Percentiles rank a stretch among this genome's conserved stretches.
These are phyloP conservation scores for Takakia lepidozioides DNA, from an alignment of 225 moss, liverwort and hornwort species.

Conservation along the genomic window DNA sequence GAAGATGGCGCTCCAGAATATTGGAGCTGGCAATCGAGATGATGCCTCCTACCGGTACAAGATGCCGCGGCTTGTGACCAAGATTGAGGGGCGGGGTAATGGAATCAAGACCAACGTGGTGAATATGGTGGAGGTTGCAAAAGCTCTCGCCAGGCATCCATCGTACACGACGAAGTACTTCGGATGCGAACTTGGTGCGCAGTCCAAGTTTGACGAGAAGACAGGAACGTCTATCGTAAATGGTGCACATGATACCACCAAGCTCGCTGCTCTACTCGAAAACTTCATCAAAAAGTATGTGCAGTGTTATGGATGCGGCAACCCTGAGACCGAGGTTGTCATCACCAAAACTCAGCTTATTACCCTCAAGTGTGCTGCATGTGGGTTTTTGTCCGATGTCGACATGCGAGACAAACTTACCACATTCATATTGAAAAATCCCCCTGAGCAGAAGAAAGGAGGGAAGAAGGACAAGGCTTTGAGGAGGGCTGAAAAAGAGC, in stretches of 20 bases:
- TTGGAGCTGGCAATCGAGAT: conserved; percentile 12
- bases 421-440: conserved; percentile 12
- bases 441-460: conserved; percentile 10
- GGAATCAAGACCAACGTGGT: conserved; percentile 15
- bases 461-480: conserved; percentile 13
- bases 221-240: conserved; percentile 11
- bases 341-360: conserved; percentile 11
- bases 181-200: conserved; percentile 11
- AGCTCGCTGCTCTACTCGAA: conserved; percentile 9
- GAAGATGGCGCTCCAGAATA: conserved; percentile 11
- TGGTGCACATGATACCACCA: conserved; percentile 10
- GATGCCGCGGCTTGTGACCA: conserved; percentile 11
- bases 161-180: conserved; percentile 14
- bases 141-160: conserved; percentile 8
- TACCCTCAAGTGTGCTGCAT: conserved; percentile 6
- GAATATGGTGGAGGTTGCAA: conserved; percentile 14
- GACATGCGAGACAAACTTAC: conserved; percentile 15
- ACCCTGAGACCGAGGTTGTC: conserved; percentile 10
- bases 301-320: conserved; percentile 13
- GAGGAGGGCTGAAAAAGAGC: conserved; percentile 9
- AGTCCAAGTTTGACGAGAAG: conserved; percentile 15
- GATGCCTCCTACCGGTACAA: conserved; percentile 13
- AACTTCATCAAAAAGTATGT: conserved; percentile 16
- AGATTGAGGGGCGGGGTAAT: conserved; percentile 13
- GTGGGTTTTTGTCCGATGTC: conserved; percentile 12